A percentile compares a stretch with the other conserved stretches of the same genome.
Conservation (phyloP, 352 stramenopile species). For the Phytopythium montanum region DNA sequence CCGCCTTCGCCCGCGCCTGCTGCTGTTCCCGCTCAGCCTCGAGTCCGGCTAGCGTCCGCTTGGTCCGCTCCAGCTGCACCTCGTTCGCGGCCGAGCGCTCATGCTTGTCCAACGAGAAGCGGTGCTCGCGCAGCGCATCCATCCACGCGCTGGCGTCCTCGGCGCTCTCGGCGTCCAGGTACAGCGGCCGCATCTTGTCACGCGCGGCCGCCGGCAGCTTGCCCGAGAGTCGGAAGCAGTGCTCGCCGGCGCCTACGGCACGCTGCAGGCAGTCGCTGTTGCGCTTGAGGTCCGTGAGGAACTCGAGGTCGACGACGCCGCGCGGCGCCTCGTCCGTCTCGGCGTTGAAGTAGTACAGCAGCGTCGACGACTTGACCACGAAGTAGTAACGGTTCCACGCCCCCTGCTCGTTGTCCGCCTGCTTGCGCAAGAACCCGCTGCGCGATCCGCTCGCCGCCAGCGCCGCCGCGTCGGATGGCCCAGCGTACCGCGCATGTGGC, state of each 20-base stretch:
- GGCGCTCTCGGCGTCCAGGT: conserved; percentile 51
- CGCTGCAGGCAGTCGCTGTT: conserved; percentile 76
- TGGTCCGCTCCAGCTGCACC: conserved; percentile 30
- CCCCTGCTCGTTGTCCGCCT: conserved; percentile 76
- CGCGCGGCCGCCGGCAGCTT: conserved; percentile 40
- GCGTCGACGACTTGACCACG: conserved; percentile 65
- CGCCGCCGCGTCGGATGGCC: conserved; percentile 35
- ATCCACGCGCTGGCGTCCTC: conserved; percentile 65
- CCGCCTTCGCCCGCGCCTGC: conserved; percentile 12
- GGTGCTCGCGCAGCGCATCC: conserved; percentile 58
- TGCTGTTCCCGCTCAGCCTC: conserved; percentile 24
- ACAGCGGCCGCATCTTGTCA: conserved; percentile 61
- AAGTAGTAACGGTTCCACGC: conserved; percentile 84
- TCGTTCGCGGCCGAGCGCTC: conserved; percentile 33
- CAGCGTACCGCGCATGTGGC: conserved; percentile 51
- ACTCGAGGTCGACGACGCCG: conserved; percentile 80
- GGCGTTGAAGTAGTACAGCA: conserved; percentile 84
- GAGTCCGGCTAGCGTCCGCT: conserved; percentile 27
- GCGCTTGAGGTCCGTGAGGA: conserved; percentile 66
- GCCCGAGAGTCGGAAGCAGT: conserved; percentile 71
- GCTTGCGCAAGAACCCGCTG: conserved; percentile 64
- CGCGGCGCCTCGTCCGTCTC: conserved; percentile 55
- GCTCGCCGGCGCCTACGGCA: conserved; percentile 51
- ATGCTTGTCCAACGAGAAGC: conserved; percentile 53
- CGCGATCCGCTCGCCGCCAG: conserved; percentile 47